Conservation (phyloP, 495 filamentous ascomycete genomes). For the Aspergillus saccharolyticus region DNA sequence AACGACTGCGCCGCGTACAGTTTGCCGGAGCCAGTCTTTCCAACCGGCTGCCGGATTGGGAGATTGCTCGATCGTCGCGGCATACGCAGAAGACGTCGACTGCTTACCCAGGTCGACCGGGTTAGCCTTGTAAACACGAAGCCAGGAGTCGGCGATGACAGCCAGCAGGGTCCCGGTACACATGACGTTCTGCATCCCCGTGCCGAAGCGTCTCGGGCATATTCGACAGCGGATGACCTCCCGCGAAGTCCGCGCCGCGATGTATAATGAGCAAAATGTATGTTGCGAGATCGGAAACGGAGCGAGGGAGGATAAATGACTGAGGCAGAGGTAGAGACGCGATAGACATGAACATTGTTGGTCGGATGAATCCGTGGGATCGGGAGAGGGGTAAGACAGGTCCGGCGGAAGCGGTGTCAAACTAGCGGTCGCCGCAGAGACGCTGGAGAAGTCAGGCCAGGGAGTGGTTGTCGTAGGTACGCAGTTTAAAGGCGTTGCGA, state of each 20-base stretch:
- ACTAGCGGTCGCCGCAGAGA: conserved; percentile 34
- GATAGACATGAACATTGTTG: conserved; percentile 41
- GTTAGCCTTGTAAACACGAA: conserved; percentile 34
- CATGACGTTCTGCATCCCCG: conserved; percentile 59
- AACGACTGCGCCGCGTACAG: conserved; percentile 35
- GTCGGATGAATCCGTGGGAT: conserved; percentile 19
- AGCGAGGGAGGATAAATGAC: conserved; percentile 38
- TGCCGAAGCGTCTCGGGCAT: conserved; percentile 48
- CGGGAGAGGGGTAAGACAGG: conserved; percentile 25
- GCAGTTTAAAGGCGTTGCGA: conserved; percentile 22
- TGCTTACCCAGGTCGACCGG: conserved; percentile 34
- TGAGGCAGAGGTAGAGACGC: conserved; percentile 43
- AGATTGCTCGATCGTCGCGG: conserved; percentile 22
- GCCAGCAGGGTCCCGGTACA: conserved; percentile 60
- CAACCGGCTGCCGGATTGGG: conserved; percentile 27
- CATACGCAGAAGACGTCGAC: conserved; percentile 30
- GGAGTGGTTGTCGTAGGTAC: conserved; percentile 31
- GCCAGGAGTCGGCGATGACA: conserved; percentile 55
- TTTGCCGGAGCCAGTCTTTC: conserved; percentile 36
- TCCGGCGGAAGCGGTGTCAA: conserved; percentile 24
- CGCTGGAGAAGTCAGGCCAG: conserved; percentile 43
- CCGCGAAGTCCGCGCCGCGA: conserved; percentile 51
- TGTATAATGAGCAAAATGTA: conserved; percentile 53
- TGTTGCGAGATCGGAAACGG: conserved; percentile 40
- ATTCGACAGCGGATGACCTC: conserved; percentile 53